Conservation (phyloP, 192 early-diverging fungal species). For the Funneliformis mosseae region DNA sequence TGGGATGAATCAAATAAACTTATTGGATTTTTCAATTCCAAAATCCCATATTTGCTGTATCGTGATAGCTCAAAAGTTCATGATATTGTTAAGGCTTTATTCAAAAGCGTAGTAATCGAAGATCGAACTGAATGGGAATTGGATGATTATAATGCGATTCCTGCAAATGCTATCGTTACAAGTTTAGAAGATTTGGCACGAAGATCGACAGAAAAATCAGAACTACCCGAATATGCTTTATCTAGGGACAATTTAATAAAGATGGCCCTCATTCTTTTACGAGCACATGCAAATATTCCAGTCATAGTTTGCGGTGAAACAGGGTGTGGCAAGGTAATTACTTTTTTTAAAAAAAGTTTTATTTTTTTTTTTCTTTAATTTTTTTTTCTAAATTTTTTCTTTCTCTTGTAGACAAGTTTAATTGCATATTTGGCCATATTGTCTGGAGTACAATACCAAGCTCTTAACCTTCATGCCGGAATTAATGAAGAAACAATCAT, state of each 20-base stretch:
- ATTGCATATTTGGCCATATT: constrained; percentile 21
- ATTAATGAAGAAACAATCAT: too few species aligned
- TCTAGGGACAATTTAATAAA: constrained; percentile 21
- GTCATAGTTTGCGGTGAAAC: constrained; percentile 26
- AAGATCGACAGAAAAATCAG: background rate
- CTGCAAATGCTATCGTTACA: background rate
- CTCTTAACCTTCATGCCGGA: too few species aligned
- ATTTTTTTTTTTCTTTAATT: background rate
- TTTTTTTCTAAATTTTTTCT: background rate
- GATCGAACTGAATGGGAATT: background rate
- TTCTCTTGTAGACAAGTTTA: constrained; percentile 15
- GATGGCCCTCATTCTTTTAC: constrained; percentile 18
- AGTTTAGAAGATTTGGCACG: constrained; percentile 18
- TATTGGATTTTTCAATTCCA: constrained; percentile 14
- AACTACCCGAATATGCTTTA: background rate
- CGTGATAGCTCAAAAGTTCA: background rate
- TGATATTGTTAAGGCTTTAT: background rate
- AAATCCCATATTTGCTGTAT: background rate
- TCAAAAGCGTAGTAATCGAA: background rate
- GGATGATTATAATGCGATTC: background rate
- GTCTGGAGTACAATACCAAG: too few species aligned
- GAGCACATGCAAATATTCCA: background rate
- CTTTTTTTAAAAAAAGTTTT: background rate
- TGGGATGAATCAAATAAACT: background rate
- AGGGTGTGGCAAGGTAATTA: background rate